Conservation (phyloP, 108 stramenopile species). For the Cyclostephanos invisitatus region DNA sequence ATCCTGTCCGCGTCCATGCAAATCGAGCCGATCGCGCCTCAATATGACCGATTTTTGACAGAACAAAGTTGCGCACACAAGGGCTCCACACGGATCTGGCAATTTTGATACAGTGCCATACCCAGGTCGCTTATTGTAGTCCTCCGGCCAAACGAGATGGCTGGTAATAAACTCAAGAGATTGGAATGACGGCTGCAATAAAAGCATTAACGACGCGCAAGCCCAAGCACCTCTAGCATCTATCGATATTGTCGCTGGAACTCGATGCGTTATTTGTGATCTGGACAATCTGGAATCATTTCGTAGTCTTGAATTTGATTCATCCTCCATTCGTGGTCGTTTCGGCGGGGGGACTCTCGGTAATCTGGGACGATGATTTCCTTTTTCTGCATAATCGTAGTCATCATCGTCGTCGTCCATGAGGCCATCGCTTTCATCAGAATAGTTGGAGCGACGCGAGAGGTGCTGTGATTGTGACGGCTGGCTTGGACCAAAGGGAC, state of each 20-base stretch:
- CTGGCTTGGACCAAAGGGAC: neutral
- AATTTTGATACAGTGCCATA: constrained; percentile 32
- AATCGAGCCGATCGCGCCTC: constrained; percentile 23
- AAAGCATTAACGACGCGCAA: constrained; percentile 40
- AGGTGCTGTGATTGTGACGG: constrained; percentile 6
- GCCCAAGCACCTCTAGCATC: constrained; percentile 43
- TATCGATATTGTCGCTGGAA: constrained; percentile 1
- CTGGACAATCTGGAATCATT: constrained; percentile 15
- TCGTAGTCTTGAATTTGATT: neutral
- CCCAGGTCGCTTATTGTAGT: constrained; percentile 30
- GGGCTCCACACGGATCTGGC: constrained; percentile 37
- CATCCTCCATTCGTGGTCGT: constrained; percentile 29
- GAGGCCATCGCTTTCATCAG: constrained; percentile 39
- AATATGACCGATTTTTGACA: constrained; percentile 38
- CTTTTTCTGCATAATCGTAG: neutral
- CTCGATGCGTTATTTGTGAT: neutral
- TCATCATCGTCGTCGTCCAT: constrained; percentile 33
- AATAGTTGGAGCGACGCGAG: constrained; percentile 7
- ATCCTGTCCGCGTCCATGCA: constrained; percentile 4
- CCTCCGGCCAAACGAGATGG: constrained; percentile 55
- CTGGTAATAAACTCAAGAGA: constrained; percentile 42
- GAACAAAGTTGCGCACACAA: constrained; percentile 46
- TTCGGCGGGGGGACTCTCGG: constrained; percentile 32
- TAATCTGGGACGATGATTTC: neutral
- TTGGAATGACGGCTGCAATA: constrained; percentile 41